These are phyloP conservation scores for Annulohypoxylon stygium DNA, from an alignment of 495 filamentous ascomycete genomes.

Conservation along the genomic window DNA sequence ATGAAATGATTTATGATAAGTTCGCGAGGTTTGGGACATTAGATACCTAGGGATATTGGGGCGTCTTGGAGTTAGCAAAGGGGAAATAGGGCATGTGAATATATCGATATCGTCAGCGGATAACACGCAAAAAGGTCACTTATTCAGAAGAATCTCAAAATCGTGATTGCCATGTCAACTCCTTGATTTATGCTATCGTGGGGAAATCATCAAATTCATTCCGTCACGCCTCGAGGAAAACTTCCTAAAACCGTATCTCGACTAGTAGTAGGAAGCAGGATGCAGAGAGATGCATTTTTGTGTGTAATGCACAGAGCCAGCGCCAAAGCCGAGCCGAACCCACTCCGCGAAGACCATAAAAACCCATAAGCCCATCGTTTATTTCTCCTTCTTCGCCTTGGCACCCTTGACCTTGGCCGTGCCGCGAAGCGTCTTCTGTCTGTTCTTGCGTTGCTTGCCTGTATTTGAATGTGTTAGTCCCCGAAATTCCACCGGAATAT, in stretches of 20 bases:
- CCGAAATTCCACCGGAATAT: not conserved
- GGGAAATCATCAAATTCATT: conserved; percentile 48
- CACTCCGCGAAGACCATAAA: conserved; percentile 46
- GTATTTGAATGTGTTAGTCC: conserved; percentile 58
- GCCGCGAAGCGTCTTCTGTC: conserved; percentile 96
- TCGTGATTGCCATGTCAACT: conserved; percentile 42
- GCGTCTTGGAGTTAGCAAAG: conserved; percentile 29
- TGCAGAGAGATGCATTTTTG: conserved; percentile 47
- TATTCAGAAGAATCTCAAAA: conserved; percentile 10
- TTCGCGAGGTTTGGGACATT: conserved; percentile 6
- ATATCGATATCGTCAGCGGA: conserved; percentile 2
- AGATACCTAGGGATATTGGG: conserved; percentile 37
- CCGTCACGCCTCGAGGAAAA: conserved; percentile 46
- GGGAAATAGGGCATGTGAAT: not conserved
- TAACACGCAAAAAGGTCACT: conserved; percentile 11
- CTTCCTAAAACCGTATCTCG: conserved; percentile 30
- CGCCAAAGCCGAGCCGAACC: conserved; percentile 46
- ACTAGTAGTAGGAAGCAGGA: conserved; percentile 42
- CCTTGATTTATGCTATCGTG: conserved; percentile 49
- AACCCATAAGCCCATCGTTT: conserved; percentile 46
- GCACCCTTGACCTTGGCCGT: conserved; percentile 90
- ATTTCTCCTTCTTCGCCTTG: conserved; percentile 79
- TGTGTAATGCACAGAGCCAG: conserved; percentile 46
- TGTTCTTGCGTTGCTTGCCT: conserved; percentile 99
- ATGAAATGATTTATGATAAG: conserved; percentile 17